These are phyloP conservation scores for Neonectria magnoliae DNA, from an alignment of 2,329 filamentous ascomycete genomes.

Conservation along the genomic window DNA sequence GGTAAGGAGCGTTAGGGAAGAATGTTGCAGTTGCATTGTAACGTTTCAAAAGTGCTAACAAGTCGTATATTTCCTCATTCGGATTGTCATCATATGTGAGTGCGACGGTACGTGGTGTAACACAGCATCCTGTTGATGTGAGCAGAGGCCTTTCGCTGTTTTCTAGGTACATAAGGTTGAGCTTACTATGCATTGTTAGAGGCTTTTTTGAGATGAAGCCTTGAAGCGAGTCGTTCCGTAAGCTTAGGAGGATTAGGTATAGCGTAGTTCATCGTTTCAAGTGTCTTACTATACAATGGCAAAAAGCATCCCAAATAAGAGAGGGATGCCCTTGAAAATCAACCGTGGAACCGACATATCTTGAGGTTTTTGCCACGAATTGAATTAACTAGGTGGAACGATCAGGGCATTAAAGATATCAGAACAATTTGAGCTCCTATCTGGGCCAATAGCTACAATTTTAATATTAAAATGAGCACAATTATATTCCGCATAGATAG, in stretches of 20 bases:
- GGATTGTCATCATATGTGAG: conserved; percentile 11
- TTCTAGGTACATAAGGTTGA: background rate
- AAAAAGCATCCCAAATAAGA: background rate
- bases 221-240: background rate
- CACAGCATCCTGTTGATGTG: conserved; percentile 3
- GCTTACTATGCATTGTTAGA: background rate
- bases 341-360: background rate
- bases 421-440: background rate
- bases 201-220: background rate
- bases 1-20: conserved; percentile 5
- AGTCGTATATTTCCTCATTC: conserved; percentile 7
- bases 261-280: background rate
- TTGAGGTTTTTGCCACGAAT: background rate
- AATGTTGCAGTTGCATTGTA: conserved; percentile 13
- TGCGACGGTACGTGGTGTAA: conserved; percentile 10
- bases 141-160: background rate
- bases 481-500: background rate
- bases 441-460: background rate
- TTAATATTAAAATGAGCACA: background rate
- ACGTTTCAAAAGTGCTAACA: conserved; percentile 10
- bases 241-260: background rate
- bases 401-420: background rate
- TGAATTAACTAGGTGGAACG: background rate
- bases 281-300: background rate
- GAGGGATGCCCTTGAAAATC: background rate